These are phyloP conservation scores for Colletotrichum sp. DNA, from an alignment of 2,329 filamentous ascomycete species.

Conservation along the genomic window DNA sequence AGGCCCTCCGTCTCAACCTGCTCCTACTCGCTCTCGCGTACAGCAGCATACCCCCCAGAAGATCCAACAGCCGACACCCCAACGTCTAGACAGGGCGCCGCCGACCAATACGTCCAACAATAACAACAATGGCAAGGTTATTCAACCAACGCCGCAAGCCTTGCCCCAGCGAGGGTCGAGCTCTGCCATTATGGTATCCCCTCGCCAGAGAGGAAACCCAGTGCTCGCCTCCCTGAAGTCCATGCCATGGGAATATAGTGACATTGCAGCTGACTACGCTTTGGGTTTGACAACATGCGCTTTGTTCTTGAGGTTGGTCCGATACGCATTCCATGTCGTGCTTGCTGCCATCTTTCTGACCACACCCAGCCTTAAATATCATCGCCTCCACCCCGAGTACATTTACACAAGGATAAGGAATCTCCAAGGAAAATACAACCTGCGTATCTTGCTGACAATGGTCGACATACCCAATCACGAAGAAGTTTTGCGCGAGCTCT, in stretches of 20 bases:
- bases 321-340: not conserved
- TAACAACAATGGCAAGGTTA: constrained; percentile 59
- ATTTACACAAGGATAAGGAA: constrained; percentile 91
- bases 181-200: constrained; percentile 86
- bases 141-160: constrained; percentile 90
- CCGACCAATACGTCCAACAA: constrained; percentile 39
- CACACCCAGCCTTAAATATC: constrained; percentile 79
- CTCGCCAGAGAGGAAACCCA: constrained; percentile 93
- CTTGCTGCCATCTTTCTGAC: not conserved
- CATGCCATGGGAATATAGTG: constrained; percentile 94
- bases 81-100: constrained; percentile 58
- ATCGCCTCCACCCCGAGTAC: constrained; percentile 96
- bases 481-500: constrained; percentile 84
- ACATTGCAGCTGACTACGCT: constrained; percentile 94
- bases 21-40: constrained; percentile 28
- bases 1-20: constrained; percentile 23
- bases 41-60: constrained; percentile 42
- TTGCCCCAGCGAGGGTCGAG: constrained; percentile 69
- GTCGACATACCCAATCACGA: constrained; percentile 97
- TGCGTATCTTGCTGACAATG: constrained; percentile 87
- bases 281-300: constrained; percentile 87
- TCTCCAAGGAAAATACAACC: constrained; percentile 82
- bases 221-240: constrained; percentile 83
- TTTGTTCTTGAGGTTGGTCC: constrained; percentile 73
- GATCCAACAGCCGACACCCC: constrained; percentile 55